A percentile compares a stretch with the other conserved stretches of the same genome.
Evolutionary conservation across 2,329 filamentous ascomycete genomes (phyloP).

Genomic region (Polychaeton citri): DNA sequence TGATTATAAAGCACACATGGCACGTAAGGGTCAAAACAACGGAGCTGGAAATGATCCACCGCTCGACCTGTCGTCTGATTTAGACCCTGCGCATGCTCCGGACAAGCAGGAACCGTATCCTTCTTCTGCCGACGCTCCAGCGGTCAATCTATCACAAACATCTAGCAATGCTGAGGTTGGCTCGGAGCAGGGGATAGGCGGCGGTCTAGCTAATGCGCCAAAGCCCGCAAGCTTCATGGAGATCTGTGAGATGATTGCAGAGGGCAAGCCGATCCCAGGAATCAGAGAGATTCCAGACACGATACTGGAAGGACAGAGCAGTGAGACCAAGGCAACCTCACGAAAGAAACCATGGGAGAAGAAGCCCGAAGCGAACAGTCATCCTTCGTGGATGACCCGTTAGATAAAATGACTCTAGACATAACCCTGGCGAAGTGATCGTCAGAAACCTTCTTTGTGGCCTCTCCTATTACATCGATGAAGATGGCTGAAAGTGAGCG

Average conservation of each 20-base stretch:
- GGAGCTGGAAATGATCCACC: not conserved
- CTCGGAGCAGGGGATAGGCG: slow-evolving; percentile 2
- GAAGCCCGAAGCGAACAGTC: not conserved
- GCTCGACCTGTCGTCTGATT: not conserved
- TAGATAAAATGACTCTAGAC: too few relatives aligned
- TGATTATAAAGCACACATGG: slow-evolving; percentile 50
- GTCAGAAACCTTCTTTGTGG: too few relatives aligned
- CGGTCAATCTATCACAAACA: too few relatives aligned
- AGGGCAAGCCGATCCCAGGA: slow-evolving; percentile 70
- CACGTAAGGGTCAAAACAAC: not conserved
- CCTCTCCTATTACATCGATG: too few relatives aligned
- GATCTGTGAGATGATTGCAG: slow-evolving; percentile 73
- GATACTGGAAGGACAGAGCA: slow-evolving; percentile 56
- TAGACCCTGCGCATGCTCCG: not conserved
- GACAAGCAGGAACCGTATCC: not conserved
- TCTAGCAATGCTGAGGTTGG: not conserved
- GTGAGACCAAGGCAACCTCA: slow-evolving; percentile 36
- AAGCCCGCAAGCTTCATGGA: slow-evolving; percentile 77
- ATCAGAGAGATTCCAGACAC: slow-evolving; percentile 79
- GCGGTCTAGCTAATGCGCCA: slow-evolving; percentile 38
- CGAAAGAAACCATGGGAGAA: slow-evolving; percentile 73
- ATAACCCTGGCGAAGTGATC: too few relatives aligned
- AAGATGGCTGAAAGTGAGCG: too few relatives aligned
- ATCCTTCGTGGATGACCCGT: not conserved
- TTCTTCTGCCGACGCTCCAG: too few relatives aligned